Evolutionary conservation across 2,329 filamentous ascomycete genomes (phyloP).

Genomic region (Epichloe uncinata): DNA sequence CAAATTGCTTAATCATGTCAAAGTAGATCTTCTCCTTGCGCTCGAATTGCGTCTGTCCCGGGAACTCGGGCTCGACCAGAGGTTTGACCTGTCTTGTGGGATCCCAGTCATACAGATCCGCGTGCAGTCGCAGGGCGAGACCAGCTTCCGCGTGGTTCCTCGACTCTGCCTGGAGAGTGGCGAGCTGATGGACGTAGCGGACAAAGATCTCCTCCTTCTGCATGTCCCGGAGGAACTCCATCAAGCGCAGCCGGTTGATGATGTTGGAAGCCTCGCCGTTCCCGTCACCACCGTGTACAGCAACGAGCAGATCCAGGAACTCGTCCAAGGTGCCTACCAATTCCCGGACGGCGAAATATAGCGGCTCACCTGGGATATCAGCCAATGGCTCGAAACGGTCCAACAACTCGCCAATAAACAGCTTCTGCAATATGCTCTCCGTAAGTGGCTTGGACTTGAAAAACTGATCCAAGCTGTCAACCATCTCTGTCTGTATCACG

Average conservation of each 20-base stretch:
- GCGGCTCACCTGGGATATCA: conserved; percentile 51
- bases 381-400: conserved; percentile 64
- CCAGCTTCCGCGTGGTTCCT: conserved; percentile 80
- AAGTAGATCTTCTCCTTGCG: conserved; percentile 88
- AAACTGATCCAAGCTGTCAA: conserved; percentile 78
- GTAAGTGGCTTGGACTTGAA: conserved; percentile 84
- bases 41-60: conserved; percentile 77
- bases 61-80: conserved; percentile 62
- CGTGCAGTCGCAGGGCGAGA: conserved; percentile 76
- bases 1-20: conserved; percentile 86
- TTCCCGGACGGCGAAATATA: conserved; percentile 64
- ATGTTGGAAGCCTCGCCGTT: conserved; percentile 66
- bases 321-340: conserved; percentile 80
- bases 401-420: conserved; percentile 78
- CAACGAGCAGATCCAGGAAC: conserved; percentile 78
- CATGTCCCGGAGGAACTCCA: conserved; percentile 96
- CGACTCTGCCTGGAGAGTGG: conserved; percentile 59
- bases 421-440: conserved; percentile 80
- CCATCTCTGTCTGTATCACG: conserved; percentile 89
- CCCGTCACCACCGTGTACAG: conserved; percentile 67
- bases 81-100: conserved; percentile 51
- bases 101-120: conserved; percentile 89
- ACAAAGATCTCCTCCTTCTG: conserved; percentile 95
- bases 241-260: conserved; percentile 77
- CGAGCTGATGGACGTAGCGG: conserved; percentile 86